phyloP scores from a whole-genome alignment of 495 filamentous ascomycete species.

The Rhypophila decipiens region DNA sequence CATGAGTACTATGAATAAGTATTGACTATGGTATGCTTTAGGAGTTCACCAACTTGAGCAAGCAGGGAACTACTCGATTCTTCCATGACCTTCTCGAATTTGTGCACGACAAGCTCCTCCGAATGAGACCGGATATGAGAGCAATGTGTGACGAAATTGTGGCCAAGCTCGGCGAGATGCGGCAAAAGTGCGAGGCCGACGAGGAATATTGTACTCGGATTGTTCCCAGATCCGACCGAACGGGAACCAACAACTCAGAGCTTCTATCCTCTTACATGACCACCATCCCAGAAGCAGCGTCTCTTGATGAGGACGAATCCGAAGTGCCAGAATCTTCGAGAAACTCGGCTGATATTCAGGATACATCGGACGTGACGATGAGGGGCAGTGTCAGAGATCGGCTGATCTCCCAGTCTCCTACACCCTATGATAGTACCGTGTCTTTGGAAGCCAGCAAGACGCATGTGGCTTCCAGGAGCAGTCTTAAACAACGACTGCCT shows the following conservation, averaged over 20 bases:
- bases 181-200: not conserved
- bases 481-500: no score
- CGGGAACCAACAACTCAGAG: not conserved
- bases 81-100: not conserved
- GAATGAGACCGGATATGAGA: not conserved
- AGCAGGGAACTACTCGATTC: not conserved
- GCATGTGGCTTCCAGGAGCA: no score
- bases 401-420: no score
- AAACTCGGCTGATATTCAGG: no score
- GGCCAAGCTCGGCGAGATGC: not conserved
- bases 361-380: no score
- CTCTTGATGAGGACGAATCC: not conserved
- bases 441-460: no score
- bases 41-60: not conserved
- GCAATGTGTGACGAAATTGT: not conserved
- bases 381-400: no score
- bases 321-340: no score
- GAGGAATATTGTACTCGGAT: not conserved
- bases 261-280: not conserved
- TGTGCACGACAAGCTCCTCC: not conserved
- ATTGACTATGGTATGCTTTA: no score
- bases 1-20: no score
- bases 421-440: no score
- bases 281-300: not conserved
- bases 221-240: not conserved